phyloP scores from a whole-genome alignment of 768 basidiomycete genomes.

The Serendipita sp. region DNA sequence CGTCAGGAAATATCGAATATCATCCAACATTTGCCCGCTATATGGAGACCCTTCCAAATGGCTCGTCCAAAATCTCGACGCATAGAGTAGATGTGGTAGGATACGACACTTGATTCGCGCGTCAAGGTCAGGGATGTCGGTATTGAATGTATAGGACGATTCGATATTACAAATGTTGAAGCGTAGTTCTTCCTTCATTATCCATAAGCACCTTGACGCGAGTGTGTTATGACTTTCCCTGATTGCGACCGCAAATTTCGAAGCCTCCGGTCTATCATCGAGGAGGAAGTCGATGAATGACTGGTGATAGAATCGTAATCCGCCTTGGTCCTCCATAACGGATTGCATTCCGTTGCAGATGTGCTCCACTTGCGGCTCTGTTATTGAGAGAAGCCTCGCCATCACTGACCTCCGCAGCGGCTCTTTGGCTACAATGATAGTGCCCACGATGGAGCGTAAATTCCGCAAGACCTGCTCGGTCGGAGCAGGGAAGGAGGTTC shows the following conservation, averaged over 20 bases:
- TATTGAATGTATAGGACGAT: neutral
- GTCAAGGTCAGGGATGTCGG: neutral
- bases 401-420: neutral
- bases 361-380: neutral
- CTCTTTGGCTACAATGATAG: neutral
- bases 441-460: neutral
- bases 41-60: neutral
- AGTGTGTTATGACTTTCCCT: neutral
- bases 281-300: constrained; percentile 4
- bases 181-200: neutral
- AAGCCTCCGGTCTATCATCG: neutral
- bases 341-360: neutral
- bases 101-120: neutral
- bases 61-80: neutral
- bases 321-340: neutral
- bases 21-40: neutral
- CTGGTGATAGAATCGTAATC: neutral
- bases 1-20: neutral
- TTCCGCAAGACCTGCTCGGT: neutral
- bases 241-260: neutral
- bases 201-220: neutral
- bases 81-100: neutral
- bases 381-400: neutral
- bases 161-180: neutral
- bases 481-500: neutral